Base-by-base conservation (phyloP, 129 eudicot genomes). In the Lonicera japonica region DNA sequence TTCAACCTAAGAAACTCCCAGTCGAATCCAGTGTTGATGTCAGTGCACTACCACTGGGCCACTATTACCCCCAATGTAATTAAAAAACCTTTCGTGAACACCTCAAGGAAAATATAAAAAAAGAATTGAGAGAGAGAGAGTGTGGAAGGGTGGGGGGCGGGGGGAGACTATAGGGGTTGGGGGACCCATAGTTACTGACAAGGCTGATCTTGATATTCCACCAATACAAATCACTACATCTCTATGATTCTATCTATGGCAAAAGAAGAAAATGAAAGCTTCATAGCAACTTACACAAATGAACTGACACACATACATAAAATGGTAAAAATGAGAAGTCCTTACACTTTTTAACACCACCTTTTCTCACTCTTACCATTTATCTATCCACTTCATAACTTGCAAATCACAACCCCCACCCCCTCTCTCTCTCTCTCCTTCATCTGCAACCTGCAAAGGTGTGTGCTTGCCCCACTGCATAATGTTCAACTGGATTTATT, bases 401-500 rank as follows among this genome's bases (percentile, higher is more conserved):
- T 61, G 52, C 70, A 29, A 29, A 29, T 19, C 72, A 36, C 50
- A 54, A 50, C 56, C 65, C 59, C 41, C 43, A 39, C 66, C 55
- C 54, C 56, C 66, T 58, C 69, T 65, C 65, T 61, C 48, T 61
- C 45, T 41, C 73, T 34, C 71, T 43, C 47, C 18, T 47, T 63
- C 80, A 64, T 75, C 78, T 71, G 62, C 71, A 63, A 75, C 70
- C 77, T 67, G 55, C 79, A 75, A 78, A 72, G 75, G 77, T 61
- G 21, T 70, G 67, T 76, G 78, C 52, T 69, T 77, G 58, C 77
- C 85, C 80, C 78, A 72, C 80, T 64, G 62, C 68, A 79, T 17
- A 75, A 75, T 78, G 73, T 61, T 72, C 70, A 60, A 72, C 72
- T 68, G 68, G 53, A 17, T 63, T 43, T 56, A 63, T 63, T 43